phyloP scores from a whole-genome alignment of 192 early-diverging fungal genomes.

The Spizellomyces punctatus region DNA sequence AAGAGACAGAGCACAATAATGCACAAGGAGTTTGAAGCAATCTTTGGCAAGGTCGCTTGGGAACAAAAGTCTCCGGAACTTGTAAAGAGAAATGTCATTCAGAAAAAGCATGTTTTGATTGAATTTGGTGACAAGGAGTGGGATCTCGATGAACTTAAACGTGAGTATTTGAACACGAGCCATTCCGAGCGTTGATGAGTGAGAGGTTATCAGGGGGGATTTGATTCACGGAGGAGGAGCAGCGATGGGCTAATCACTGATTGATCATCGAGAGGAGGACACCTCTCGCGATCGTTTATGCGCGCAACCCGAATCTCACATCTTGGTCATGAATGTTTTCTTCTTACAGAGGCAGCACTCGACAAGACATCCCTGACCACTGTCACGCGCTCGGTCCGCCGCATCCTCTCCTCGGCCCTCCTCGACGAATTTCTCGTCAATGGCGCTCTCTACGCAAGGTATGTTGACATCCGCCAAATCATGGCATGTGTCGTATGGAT shows the following conservation, averaged over 20 bases:
- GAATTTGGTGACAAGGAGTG: conserved; percentile 33
- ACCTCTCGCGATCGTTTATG: too few species aligned
- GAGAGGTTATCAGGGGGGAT: conserved; percentile 1
- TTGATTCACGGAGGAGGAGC: neutral
- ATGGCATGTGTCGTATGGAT: neutral
- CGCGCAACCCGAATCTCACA: too few species aligned
- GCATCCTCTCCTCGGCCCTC: conserved; percentile 31
- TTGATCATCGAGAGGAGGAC: neutral
- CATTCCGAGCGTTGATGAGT: neutral
- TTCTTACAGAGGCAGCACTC: conserved; percentile 12
- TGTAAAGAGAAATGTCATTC: neutral
- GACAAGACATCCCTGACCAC: conserved; percentile 7
- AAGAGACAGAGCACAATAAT: neutral
- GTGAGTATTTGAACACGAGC: conserved; percentile 14
- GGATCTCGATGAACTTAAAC: conserved; percentile 36
- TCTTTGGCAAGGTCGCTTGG: conserved; percentile 8
- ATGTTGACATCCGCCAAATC: neutral
- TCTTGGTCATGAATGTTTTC: neutral
- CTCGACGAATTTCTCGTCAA: conserved; percentile 41
- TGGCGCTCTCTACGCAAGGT: conserved; percentile 30
- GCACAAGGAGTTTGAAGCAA: conserved; percentile 23
- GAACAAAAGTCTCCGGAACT: neutral
- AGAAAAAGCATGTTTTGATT: neutral
- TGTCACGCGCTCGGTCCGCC: conserved; percentile 25
- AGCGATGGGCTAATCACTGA: neutral